These are phyloP conservation scores for Trametes versicolor DNA, from an alignment of 1,284 basidiomycete species.

Conservation along the genomic window DNA sequence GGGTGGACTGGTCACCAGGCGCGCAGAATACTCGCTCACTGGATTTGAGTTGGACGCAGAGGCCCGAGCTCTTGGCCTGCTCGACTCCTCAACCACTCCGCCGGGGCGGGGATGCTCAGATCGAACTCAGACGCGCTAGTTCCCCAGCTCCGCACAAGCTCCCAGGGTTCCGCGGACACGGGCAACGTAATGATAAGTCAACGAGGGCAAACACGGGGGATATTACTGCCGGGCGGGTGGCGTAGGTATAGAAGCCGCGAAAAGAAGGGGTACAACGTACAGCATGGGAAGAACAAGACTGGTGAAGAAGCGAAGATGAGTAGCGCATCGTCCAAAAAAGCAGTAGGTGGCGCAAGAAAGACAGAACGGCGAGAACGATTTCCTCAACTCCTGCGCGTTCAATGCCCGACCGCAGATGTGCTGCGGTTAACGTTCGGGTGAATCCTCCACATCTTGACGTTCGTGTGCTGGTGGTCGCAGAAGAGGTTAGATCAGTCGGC, in stretches of 20 bases:
- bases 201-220: constrained; percentile 4
- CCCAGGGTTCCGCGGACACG: constrained; percentile 21
- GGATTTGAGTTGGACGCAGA: constrained; percentile 3
- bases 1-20: neutral
- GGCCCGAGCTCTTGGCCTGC: constrained; percentile 1
- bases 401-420: constrained; percentile 29
- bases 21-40: constrained; percentile 6
- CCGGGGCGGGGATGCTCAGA: constrained; percentile 10
- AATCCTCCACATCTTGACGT: constrained; percentile 36
- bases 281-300: constrained; percentile 1
- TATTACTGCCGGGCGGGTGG: constrained; percentile 7
- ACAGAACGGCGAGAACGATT: neutral
- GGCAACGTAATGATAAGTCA: constrained; percentile 16
- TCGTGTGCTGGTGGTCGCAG: constrained; percentile 21
- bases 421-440: constrained; percentile 33
- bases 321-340: constrained; percentile 4
- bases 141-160: constrained; percentile 16
- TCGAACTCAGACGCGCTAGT: constrained; percentile 4
- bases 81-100: neutral
- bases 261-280: constrained; percentile 13
- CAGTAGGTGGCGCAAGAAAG: neutral
- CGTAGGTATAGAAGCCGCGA: constrained; percentile 19
- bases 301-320: constrained; percentile 6
- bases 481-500: constrained; percentile 15
- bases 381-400: neutral